Conservation (phyloP, 345 rosid species). For the Isatis tinctoria region DNA sequence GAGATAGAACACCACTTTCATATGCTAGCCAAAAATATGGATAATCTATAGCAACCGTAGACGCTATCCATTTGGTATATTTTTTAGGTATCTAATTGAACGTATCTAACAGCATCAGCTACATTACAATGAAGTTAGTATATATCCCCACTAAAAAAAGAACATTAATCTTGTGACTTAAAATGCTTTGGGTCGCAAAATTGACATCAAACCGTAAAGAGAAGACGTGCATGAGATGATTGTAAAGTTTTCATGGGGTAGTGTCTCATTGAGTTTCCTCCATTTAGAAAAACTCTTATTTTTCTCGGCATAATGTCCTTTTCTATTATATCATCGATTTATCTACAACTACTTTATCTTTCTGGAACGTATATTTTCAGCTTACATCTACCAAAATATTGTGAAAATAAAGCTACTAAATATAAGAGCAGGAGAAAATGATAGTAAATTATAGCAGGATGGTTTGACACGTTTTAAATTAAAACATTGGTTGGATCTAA, state of each 20-base stretch:
- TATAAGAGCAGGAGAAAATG: background rate
- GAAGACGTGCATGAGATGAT: conserved; percentile 36
- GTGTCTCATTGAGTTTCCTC: conserved; percentile 21
- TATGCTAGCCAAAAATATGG: conserved; percentile 1
- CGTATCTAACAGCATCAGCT: background rate
- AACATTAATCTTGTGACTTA: background rate
- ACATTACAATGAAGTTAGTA: background rate
- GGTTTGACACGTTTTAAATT: background rate
- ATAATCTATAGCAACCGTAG: conserved; percentile 12
- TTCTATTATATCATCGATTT: background rate
- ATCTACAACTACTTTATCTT: background rate
- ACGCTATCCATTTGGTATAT: background rate
- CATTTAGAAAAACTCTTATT: background rate
- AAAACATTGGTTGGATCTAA: background rate
- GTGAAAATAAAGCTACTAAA: background rate
- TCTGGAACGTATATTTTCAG: background rate
- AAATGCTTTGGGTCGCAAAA: conserved; percentile 18
- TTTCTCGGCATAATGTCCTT: background rate
- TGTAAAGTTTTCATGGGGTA: conserved; percentile 26
- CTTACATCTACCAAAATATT: background rate
- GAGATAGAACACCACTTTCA: conserved; percentile 20
- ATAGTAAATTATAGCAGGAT: background rate
- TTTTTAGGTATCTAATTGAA: background rate
- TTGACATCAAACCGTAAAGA: conserved; percentile 22
- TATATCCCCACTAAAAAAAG: background rate